A percentile compares a stretch with the other conserved stretches of the same genome.
Evolutionary conservation across 257 asterid genomes (phyloP).

Genomic region (Capsicum rhomboideum): DNA sequence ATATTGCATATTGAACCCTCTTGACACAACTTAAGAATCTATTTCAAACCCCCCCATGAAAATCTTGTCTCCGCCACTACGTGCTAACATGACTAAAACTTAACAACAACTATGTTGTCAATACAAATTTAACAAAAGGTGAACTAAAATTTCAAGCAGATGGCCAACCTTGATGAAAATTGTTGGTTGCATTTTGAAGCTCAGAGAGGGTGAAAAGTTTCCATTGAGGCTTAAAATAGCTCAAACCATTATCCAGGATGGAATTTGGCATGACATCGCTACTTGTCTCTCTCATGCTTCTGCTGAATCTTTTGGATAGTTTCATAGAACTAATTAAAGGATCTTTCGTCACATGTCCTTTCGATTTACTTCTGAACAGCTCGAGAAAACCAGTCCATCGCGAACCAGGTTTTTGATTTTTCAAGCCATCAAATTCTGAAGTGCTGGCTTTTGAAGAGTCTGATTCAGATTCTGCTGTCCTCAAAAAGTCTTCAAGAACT

Average conservation of each 20-base stretch:
- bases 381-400: constrained; percentile 42
- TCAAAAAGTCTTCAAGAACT: constrained; percentile 73
- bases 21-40: too few relatives aligned
- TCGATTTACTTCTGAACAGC: constrained; percentile 49
- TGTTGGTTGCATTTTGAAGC: constrained; percentile 71
- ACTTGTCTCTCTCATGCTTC: constrained; percentile 55
- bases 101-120: neutral
- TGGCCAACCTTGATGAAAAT: constrained; percentile 58
- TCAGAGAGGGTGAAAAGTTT: constrained; percentile 55
- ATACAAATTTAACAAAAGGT: neutral
- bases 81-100: neutral
- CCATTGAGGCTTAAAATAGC: constrained; percentile 88
- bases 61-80: too few relatives aligned
- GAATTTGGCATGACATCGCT: constrained; percentile 15
- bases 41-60: too few relatives aligned
- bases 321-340: constrained; percentile 33
- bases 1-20: too few relatives aligned
- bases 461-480: constrained; percentile 62
- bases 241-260: constrained; percentile 33
- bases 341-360: constrained; percentile 38
- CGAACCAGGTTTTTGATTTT: constrained; percentile 36
- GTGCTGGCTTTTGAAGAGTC: constrained; percentile 74
- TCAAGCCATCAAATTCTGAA: constrained; percentile 37
- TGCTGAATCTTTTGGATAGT: constrained; percentile 51
- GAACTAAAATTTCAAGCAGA: neutral